Evolutionary conservation across 176 grass and related monocot genomes (phyloP).

Genomic region (Panicum miliaceum): DNA sequence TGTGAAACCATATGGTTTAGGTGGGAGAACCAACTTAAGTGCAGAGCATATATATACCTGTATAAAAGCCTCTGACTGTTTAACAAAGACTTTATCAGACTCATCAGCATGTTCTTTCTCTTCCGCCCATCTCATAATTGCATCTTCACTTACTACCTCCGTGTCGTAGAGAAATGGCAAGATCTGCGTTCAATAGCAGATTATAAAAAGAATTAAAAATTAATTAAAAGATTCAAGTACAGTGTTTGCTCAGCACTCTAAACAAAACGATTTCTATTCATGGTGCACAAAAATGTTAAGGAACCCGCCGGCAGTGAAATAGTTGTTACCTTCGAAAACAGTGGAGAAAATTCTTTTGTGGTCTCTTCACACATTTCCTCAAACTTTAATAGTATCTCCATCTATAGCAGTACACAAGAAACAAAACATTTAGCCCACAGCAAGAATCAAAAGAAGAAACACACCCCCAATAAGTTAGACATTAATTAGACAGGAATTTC

Average conservation of each 20-base stretch:
- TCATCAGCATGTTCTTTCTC: conserved; percentile 85
- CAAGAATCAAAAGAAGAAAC: conserved; percentile 15
- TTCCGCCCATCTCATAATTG: conserved; percentile 80
- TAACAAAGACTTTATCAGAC: conserved; percentile 85
- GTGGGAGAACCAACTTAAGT: background rate
- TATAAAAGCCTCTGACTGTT: conserved; percentile 74
- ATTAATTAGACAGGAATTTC: conserved; percentile 25
- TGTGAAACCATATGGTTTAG: background rate
- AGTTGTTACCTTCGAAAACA: conserved; percentile 65
- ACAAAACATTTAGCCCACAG: conserved; percentile 22
- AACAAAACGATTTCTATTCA: background rate
- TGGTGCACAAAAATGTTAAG: conserved; percentile 1
- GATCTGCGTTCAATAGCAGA: conserved; percentile 49
- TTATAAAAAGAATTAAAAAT: conserved; percentile 25
- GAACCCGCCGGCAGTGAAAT: background rate
- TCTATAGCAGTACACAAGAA: conserved; percentile 53
- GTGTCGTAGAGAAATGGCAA: conserved; percentile 71
- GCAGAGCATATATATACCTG: conserved; percentile 60
- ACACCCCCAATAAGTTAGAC: background rate
- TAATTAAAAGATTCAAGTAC: background rate
- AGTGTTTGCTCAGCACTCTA: background rate
- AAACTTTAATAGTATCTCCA: conserved; percentile 96
- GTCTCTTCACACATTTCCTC: conserved; percentile 96
- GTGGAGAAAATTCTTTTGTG: conserved; percentile 67
- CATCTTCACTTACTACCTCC: conserved; percentile 81